Conservation (phyloP, 768 basidiomycete genomes). For the Tricholoma terreum region DNA sequence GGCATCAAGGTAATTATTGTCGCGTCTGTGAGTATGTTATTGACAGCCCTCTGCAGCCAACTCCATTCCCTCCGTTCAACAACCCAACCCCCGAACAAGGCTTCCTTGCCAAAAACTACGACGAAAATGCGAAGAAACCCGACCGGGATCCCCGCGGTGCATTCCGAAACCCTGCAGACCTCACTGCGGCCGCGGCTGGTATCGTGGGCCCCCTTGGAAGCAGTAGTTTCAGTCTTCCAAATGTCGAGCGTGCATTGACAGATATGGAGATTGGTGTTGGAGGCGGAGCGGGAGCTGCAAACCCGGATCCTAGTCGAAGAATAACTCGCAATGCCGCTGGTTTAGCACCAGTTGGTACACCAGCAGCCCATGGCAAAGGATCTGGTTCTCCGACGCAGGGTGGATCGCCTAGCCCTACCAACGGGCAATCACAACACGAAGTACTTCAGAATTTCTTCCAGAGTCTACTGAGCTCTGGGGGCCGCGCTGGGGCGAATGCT, state of each 20-base stretch:
- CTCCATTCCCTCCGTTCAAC: slow-evolving; percentile 72
- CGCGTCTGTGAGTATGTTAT: not conserved
- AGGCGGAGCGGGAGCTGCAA: slow-evolving; percentile 21
- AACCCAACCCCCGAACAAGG: slow-evolving; percentile 84
- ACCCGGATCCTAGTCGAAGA: slow-evolving; percentile 15
- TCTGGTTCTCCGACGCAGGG: slow-evolving; percentile 39
- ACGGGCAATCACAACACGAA: slow-evolving; percentile 73
- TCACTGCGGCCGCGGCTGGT: slow-evolving; percentile 56
- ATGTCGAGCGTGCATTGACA: slow-evolving; percentile 80
- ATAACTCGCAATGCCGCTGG: slow-evolving; percentile 34
- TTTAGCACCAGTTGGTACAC: slow-evolving; percentile 36
- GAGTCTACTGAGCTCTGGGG: slow-evolving; percentile 70
- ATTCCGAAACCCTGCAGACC: slow-evolving; percentile 76
- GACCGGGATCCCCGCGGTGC: slow-evolving; percentile 87
- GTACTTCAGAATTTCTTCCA: slow-evolving; percentile 88
- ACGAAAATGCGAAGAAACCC: slow-evolving; percentile 85
- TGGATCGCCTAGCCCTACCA: slow-evolving; percentile 41
- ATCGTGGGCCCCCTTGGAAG: slow-evolving; percentile 93
- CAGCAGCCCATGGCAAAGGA: slow-evolving; percentile 29
- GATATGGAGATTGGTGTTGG: slow-evolving; percentile 77
- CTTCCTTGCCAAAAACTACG: slow-evolving; percentile 89
- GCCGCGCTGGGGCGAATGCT: slow-evolving; percentile 36
- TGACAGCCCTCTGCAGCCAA: slow-evolving; percentile 39
- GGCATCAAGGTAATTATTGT: slow-evolving; percentile 58
- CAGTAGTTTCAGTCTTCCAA: slow-evolving; percentile 81